These are phyloP conservation scores for Choiromyces venosus DNA, from an alignment of 495 filamentous ascomycete species.

Conservation along the genomic window DNA sequence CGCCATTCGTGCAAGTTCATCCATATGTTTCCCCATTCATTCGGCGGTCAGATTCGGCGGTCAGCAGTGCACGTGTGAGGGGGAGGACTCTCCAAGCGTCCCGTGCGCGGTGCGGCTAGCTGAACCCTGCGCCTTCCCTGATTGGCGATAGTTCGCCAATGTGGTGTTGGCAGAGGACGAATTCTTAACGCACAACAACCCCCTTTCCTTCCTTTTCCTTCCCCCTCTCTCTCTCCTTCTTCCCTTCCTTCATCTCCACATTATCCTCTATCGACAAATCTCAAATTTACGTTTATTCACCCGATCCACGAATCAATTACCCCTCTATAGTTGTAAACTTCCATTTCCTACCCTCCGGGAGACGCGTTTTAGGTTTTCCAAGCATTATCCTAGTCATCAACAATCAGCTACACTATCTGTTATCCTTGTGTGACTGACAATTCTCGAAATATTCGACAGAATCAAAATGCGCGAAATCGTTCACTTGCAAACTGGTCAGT, in stretches of 20 bases:
- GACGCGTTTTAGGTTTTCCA: slow-evolving; percentile 6
- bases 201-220: slow-evolving; percentile 18
- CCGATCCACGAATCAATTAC: slow-evolving; percentile 10
- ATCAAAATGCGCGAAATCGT: slow-evolving; percentile 92
- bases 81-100: not conserved
- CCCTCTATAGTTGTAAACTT: slow-evolving; percentile 15
- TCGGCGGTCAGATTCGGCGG: not conserved
- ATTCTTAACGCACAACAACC: slow-evolving; percentile 21
- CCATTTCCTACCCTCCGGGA: slow-evolving; percentile 3
- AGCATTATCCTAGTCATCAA: slow-evolving; percentile 16
- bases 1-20: not conserved
- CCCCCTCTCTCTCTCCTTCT: slow-evolving; percentile 22
- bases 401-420: slow-evolving; percentile 14
- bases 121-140: slow-evolving; percentile 17
- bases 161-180: slow-evolving; percentile 32
- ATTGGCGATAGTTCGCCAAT: slow-evolving; percentile 28
- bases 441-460: slow-evolving; percentile 1
- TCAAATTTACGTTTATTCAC: slow-evolving; percentile 14
- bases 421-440: slow-evolving; percentile 18
- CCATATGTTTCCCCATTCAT: not conserved
- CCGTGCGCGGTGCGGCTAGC: not conserved
- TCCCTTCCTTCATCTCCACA: slow-evolving; percentile 34
- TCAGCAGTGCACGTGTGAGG: not conserved
- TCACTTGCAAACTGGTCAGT: slow-evolving; percentile 98
- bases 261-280: slow-evolving; percentile 27